Evolutionary conservation across 257 asterid genomes (phyloP).

Genomic region (Coffea canephora): DNA sequence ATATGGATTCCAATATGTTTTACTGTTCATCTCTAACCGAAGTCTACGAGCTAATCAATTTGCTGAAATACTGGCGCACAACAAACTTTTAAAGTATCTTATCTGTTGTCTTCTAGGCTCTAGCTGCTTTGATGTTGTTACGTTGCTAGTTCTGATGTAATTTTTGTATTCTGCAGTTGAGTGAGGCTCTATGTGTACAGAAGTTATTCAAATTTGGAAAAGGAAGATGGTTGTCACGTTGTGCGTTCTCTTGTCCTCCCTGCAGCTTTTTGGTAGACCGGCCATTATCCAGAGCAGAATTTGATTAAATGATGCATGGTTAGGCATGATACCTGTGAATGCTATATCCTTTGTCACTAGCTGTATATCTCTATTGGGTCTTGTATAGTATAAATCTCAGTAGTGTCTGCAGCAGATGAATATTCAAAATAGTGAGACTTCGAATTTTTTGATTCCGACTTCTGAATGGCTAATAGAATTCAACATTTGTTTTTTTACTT

Average conservation of each 20-base stretch:
- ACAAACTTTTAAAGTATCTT: not conserved
- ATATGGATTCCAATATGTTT: not conserved
- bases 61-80: too few species aligned
- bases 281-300: not conserved
- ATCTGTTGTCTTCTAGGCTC: not conserved
- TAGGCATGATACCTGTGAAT: too few species aligned
- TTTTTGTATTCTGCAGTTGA: conserved; percentile 4
- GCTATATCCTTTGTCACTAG: not conserved
- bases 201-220: not conserved
- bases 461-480: too few species aligned
- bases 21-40: not conserved
- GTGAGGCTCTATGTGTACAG: not conserved
- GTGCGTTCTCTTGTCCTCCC: not conserved
- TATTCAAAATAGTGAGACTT: not conserved
- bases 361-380: not conserved
- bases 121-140: not conserved
- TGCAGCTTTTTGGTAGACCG: not conserved
- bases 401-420: not conserved
- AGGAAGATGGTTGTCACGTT: not conserved
- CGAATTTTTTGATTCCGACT: too few species aligned
- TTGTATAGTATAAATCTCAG: not conserved
- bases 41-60: not conserved
- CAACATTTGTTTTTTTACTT: not conserved
- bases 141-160: not conserved
- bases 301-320: not conserved